phyloP scores from a whole-genome alignment of 495 filamentous ascomycete genomes.

The Trichocladium antarcticum region DNA sequence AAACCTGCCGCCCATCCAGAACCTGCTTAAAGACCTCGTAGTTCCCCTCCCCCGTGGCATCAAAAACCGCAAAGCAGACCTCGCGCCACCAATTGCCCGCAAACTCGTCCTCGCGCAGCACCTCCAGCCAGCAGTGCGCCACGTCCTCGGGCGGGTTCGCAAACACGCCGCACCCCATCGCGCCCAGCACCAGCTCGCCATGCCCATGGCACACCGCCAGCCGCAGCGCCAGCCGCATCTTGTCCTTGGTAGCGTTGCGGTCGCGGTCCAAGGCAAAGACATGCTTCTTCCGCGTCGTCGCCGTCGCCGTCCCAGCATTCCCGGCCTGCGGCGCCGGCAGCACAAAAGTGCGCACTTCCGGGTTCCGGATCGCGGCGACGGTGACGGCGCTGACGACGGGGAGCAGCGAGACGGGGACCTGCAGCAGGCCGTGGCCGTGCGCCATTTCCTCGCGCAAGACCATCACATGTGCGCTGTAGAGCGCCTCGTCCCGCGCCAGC shows the following conservation, averaged over 20 bases:
- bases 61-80: conserved; percentile 41
- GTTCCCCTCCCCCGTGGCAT: background rate
- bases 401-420: conserved; percentile 9
- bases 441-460: conserved; percentile 39
- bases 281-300: background rate
- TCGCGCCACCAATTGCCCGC: conserved; percentile 43
- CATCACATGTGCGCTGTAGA: conserved; percentile 50
- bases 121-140: conserved; percentile 44
- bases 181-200: conserved; percentile 46
- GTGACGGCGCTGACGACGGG: conserved; percentile 45
- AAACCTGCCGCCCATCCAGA: background rate
- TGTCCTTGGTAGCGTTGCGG: conserved; percentile 39
- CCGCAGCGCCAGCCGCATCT: conserved; percentile 48
- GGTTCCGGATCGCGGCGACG: conserved; percentile 34
- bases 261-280: conserved; percentile 26
- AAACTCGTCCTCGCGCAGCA: conserved; percentile 50
- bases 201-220: conserved; percentile 43
- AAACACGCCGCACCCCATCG: conserved; percentile 55
- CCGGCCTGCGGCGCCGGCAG: background rate
- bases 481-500: conserved; percentile 25
- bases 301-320: background rate
- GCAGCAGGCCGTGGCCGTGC: conserved; percentile 33
- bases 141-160: conserved; percentile 46
- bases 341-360: background rate
- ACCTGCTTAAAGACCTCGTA: background rate